These are phyloP conservation scores for Chernovozyma aurita DNA, from an alignment of 1,139 yeast genomes.

Conservation along the genomic window DNA sequence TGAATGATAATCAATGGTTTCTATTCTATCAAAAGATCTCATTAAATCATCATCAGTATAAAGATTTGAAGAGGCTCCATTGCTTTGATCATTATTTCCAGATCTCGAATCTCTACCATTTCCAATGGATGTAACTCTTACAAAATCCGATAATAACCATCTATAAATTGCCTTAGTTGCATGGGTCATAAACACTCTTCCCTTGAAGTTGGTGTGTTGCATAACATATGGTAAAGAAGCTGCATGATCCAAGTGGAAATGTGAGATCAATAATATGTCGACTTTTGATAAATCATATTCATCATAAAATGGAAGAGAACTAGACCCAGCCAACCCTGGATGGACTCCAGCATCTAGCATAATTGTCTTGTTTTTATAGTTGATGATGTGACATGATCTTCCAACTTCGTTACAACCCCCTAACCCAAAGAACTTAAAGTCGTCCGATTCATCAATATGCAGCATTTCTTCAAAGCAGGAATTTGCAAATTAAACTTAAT, in stretches of 20 bases:
- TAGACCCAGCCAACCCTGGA: conserved; percentile 88
- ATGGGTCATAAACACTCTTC: conserved; percentile 97
- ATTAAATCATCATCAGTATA: conserved; percentile 90
- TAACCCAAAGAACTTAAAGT: conserved; percentile 77
- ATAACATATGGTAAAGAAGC: conserved; percentile 96
- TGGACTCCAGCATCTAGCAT: conserved; percentile 98
- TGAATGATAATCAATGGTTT: conserved; percentile 92
- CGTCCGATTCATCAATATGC: conserved; percentile 26
- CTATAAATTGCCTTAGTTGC: conserved; percentile 97
- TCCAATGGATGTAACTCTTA: conserved; percentile 78
- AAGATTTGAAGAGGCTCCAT: conserved; percentile 42
- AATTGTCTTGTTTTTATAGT: conserved; percentile 91
- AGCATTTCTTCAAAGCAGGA: too few relatives aligned
- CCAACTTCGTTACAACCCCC: conserved; percentile 99
- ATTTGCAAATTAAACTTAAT: too few relatives aligned
- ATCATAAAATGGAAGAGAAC: conserved; percentile 91
- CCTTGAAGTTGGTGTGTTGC: conserved; percentile 93
- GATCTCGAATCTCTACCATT: conserved; percentile 31
- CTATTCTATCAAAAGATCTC: conserved; percentile 83
- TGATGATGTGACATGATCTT: conserved; percentile 87
- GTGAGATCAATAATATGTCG: conserved; percentile 83
- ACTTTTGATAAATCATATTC: conserved; percentile 87
- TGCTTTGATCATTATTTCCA: conserved; percentile 17
- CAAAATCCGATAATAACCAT: conserved; percentile 93
- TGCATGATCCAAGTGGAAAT: conserved; percentile 96